phyloP scores from a whole-genome alignment of 108 stramenopile species.

The Conticribra weissflogii region DNA sequence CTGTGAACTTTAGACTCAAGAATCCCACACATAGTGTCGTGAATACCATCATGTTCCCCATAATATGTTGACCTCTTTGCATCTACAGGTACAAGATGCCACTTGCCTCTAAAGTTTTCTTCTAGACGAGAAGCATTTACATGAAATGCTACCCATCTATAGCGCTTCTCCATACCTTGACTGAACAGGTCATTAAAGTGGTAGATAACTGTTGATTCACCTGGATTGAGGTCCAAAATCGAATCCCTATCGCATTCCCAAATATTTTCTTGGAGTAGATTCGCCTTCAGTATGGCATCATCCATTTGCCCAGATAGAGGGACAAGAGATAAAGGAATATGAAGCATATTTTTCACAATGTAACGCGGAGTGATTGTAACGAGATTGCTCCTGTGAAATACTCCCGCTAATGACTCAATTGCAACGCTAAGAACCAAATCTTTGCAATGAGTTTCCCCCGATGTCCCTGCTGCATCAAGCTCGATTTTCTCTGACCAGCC shows the following conservation, averaged over 20 bases:
- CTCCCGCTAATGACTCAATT: slow-evolving; percentile 34
- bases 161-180: background rate
- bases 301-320: slow-evolving; percentile 19
- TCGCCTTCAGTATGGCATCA: slow-evolving; percentile 22
- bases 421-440: slow-evolving; percentile 14
- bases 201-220: slow-evolving; percentile 37
- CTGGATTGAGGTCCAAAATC: slow-evolving; percentile 10
- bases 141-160: slow-evolving; percentile 34
- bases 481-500: slow-evolving; percentile 23
- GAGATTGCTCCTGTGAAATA: slow-evolving; percentile 28
- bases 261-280: slow-evolving; percentile 10
- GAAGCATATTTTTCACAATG: slow-evolving; percentile 44
- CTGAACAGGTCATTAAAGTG: slow-evolving; percentile 12
- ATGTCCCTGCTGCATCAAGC: slow-evolving; percentile 23
- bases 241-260: slow-evolving; percentile 5
- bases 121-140: slow-evolving; percentile 19
- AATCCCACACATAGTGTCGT: slow-evolving; percentile 24
- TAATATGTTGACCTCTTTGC: background rate
- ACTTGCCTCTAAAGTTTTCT: slow-evolving; percentile 17
- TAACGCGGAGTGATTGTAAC: slow-evolving; percentile 32
- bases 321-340: slow-evolving; percentile 32
- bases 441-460: slow-evolving; percentile 24
- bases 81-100: slow-evolving; percentile 27
- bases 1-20: slow-evolving; percentile 18
- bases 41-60: slow-evolving; percentile 23